Base-by-base conservation (phyloP, 202 grass and related monocot species). In the Carex arenaria region DNA sequence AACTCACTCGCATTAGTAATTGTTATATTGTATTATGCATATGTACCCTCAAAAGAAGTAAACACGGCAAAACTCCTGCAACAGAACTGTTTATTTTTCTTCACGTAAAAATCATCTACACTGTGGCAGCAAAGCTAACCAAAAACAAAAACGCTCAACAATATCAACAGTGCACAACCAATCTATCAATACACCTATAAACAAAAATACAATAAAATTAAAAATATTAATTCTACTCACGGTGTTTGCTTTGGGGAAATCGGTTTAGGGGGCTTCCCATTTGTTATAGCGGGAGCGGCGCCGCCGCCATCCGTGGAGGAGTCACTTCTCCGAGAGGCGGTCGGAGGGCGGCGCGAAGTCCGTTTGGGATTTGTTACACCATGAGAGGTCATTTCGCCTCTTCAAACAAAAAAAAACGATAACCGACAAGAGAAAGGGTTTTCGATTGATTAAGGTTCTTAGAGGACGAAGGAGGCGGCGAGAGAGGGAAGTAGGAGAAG, bases 191-290 rank as follows among this genome's bases (percentile, higher is more conserved):
- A 60, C 23, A 38, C 53, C 20, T 10, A 23, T 13, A 22, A 85
- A 47, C 68, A 22, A 43, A 62, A 34, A 31, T 30, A 45, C 56
- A 62, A 76, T 17, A 51, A 26, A 11, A 80, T 10, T 17, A 3
- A 61, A 4, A 13, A 69, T 22, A 43, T 56, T 10, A 64, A 52
- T 73, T 52, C 1, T 28, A 59, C 83, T 85, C 85, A 93, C 92
- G 85, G 80, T 13, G 90, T 64, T 10, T 83, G 42, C 30, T 56
- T 83, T 0, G 94, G 87, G 9, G 85, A 92, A 38, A 61, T 49
- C 14, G 82, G 78, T 68, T 93, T 97, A 38, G 92, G 23, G 60
- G 52, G 66, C 85, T 88, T 93, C 70, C 82, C 85, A 30, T 90
- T 84, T 13, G 72, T 82, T 56, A 80, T 73, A 60, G 67, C 15